Conservation (phyloP, 805 yeast genomes). For the Blastobotrys parvus region DNA sequence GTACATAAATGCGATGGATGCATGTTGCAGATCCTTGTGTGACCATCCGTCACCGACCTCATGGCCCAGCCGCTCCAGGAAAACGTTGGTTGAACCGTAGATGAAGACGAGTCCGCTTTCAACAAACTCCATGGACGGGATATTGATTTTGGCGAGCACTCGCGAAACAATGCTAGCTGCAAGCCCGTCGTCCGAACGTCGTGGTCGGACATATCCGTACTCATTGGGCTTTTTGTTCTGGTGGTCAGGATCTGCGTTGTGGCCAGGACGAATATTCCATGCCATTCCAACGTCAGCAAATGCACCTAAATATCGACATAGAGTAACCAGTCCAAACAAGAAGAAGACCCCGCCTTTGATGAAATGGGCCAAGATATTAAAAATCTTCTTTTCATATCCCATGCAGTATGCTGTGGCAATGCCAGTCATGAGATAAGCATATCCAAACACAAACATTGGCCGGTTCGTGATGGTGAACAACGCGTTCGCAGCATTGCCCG, state of each 20-base stretch:
- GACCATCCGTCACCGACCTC: slow-evolving; percentile 71
- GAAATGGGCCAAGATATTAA: slow-evolving; percentile 86
- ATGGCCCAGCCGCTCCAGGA: slow-evolving; percentile 78
- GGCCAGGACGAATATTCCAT: slow-evolving; percentile 53
- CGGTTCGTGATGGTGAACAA: slow-evolving; percentile 49
- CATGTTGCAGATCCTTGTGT: slow-evolving; percentile 85
- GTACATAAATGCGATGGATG: slow-evolving; percentile 81
- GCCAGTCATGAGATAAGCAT: slow-evolving; percentile 48
- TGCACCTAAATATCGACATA: slow-evolving; percentile 83
- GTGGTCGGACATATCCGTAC: background rate
- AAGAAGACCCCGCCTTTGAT: slow-evolving; percentile 92
- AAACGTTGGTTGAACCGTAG: slow-evolving; percentile 84
- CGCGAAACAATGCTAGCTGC: slow-evolving; percentile 1
- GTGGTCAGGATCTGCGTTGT: background rate
- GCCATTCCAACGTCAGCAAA: slow-evolving; percentile 75
- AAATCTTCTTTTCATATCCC: slow-evolving; percentile 61
- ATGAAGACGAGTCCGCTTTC: slow-evolving; percentile 75
- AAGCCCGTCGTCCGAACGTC: background rate
- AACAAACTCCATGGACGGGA: slow-evolving; percentile 65
- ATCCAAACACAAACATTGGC: slow-evolving; percentile 53
- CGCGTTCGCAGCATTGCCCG: slow-evolving; percentile 28
- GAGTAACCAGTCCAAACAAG: slow-evolving; percentile 63
- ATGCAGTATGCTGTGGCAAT: slow-evolving; percentile 59
- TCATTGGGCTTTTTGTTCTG: background rate
- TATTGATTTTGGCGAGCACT: slow-evolving; percentile 3